These are phyloP conservation scores for Evansstolkia leycettana DNA, from an alignment of 495 filamentous ascomycete genomes.

Conservation along the genomic window DNA sequence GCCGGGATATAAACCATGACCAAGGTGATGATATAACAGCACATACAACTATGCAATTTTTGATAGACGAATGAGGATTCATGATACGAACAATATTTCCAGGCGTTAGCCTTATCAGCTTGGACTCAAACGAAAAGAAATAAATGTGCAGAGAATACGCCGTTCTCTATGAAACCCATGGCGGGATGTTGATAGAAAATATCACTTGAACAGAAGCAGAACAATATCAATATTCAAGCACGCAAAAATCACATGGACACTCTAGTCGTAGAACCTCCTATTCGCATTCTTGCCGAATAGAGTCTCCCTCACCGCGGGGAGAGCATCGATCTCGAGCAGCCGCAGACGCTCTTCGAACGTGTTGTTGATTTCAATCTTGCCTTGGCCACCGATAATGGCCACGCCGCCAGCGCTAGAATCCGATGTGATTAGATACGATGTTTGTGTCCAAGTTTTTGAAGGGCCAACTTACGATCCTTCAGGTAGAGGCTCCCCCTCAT, in stretches of 20 bases:
- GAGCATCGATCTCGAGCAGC: conserved; percentile 67
- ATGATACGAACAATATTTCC: too few relatives aligned
- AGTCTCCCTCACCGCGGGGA: conserved; percentile 72
- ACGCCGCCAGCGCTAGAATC: conserved; percentile 70
- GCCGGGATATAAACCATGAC: too few relatives aligned
- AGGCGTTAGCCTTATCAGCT: too few relatives aligned
- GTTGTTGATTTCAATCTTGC: conserved; percentile 98
- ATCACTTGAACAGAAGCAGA: conserved; percentile 1
- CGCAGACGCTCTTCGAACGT: conserved; percentile 87
- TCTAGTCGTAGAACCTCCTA: conserved; percentile 85
- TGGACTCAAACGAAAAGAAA: too few relatives aligned
- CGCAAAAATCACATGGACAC: conserved; percentile 2
- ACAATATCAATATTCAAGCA: conserved; percentile 1
- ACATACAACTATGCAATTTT: too few relatives aligned
- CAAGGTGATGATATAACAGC: too few relatives aligned
- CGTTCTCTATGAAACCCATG: not conserved
- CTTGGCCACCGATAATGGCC: conserved; percentile 62
- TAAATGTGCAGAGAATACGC: conserved; percentile 1
- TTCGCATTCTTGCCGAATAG: conserved; percentile 89
- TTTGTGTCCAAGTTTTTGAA: too few relatives aligned
- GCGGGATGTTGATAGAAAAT: not conserved
- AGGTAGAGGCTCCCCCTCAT: conserved; percentile 67
- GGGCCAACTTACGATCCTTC: conserved; percentile 62
- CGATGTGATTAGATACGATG: conserved; percentile 1
- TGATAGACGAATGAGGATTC: too few relatives aligned